Conservation (phyloP, 2,329 filamentous ascomycete species). For the Fusarium acutatum region DNA sequence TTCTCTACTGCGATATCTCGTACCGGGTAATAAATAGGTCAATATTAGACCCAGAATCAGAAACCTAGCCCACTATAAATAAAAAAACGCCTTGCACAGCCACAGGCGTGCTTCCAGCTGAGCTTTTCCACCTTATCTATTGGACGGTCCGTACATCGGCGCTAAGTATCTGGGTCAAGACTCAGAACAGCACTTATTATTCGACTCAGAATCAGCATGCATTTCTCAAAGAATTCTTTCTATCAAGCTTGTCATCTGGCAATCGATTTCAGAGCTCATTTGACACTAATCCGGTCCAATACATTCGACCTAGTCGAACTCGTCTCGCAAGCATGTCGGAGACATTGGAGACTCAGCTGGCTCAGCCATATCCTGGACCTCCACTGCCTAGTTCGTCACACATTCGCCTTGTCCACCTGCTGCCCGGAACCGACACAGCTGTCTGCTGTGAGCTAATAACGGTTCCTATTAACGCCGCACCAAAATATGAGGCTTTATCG, state of each 20-base stretch:
- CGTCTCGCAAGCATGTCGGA: not conserved
- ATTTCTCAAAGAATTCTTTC: not conserved
- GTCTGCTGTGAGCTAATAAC: not conserved
- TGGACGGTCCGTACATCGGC: not conserved
- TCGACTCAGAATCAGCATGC: fast-evolving
- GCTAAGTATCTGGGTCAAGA: not conserved
- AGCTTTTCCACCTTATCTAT: not conserved
- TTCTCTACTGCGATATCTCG: not conserved
- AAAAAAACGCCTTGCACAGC: not conserved
- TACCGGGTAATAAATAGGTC: not conserved
- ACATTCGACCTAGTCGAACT: fast-evolving
- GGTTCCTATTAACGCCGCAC: fast-evolving
- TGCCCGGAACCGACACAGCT: fast-evolving
- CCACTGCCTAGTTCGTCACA: not conserved
- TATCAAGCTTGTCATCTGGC: fast-evolving
- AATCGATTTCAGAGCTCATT: not conserved
- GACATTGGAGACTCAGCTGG: too few relatives aligned
- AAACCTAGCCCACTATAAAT: not conserved
- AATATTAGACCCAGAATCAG: fast-evolving
- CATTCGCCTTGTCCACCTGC: not conserved
- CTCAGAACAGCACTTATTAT: too few relatives aligned
- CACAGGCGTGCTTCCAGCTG: not conserved
- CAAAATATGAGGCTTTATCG: not conserved
- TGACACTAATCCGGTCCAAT: not conserved
- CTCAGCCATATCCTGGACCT: not conserved